Evolutionary conservation across 1,284 basidiomycete species (phyloP).

Genomic region (Meripilus lineatus): DNA sequence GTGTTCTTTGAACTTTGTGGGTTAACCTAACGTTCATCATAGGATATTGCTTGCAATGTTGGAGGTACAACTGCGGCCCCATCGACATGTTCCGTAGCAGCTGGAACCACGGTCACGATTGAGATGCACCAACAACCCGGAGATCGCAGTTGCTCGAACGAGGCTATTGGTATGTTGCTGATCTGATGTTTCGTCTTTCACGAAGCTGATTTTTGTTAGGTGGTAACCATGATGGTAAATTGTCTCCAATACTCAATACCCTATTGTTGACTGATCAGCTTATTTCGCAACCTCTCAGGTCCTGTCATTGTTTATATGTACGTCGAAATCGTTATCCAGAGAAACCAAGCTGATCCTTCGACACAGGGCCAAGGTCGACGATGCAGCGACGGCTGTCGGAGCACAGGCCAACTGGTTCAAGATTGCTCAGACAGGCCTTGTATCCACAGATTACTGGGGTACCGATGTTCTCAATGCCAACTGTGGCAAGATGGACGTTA

Average conservation of each 20-base stretch:
- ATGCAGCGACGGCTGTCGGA: conserved; percentile 42
- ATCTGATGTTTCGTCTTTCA: conserved; percentile 29
- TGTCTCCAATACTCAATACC: neutral
- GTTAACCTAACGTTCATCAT: neutral
- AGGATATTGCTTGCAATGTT: conserved; percentile 46
- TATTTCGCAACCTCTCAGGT: no score
- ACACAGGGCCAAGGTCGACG: conserved; percentile 33
- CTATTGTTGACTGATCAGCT: neutral
- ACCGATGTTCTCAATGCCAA: conserved; percentile 41
- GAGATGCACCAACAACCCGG: conserved; percentile 52
- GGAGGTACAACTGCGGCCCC: conserved; percentile 1
- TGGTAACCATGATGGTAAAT: conserved; percentile 43
- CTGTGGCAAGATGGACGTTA: conserved; percentile 49
- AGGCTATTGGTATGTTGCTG: conserved; percentile 32
- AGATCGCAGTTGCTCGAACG: conserved; percentile 40
- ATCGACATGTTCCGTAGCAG: conserved; percentile 31
- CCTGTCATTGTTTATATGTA: conserved; percentile 3
- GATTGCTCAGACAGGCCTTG: conserved; percentile 43
- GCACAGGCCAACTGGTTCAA: conserved; percentile 46
- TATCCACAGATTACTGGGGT: conserved; percentile 44
- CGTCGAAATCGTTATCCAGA: neutral
- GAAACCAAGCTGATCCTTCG: neutral
- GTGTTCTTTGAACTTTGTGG: no score
- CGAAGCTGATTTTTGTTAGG: conserved; percentile 15
- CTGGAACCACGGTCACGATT: conserved; percentile 43